Conservation (phyloP, 2,329 filamentous ascomycete genomes). For the Penicillium glabrum region DNA sequence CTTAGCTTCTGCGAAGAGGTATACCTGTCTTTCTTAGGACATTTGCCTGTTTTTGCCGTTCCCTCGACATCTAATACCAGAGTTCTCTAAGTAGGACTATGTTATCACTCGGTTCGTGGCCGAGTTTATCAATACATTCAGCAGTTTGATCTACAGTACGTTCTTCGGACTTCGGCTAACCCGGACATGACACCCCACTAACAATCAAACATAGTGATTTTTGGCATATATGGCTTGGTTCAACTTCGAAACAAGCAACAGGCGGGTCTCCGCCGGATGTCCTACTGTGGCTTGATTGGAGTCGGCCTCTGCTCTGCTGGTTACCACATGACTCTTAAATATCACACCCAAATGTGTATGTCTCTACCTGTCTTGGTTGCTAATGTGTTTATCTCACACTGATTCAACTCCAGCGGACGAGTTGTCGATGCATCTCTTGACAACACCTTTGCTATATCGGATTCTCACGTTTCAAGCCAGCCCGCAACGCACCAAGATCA, state of each 20-base stretch:
- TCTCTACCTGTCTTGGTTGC: background rate
- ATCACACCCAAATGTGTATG: constrained; percentile 35
- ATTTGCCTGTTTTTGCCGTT: background rate
- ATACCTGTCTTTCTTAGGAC: background rate
- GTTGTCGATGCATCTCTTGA: constrained; percentile 44
- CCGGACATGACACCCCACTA: background rate
- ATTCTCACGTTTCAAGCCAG: constrained; percentile 37
- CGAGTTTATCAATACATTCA: constrained; percentile 49
- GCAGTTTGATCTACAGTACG: constrained; percentile 40
- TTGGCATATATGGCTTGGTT: constrained; percentile 41
- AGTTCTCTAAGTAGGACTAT: constrained; percentile 32
- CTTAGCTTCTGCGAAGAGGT: constrained; percentile 33
- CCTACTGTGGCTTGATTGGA: constrained; percentile 41
- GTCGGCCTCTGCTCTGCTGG: constrained; percentile 30
- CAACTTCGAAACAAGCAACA: constrained; percentile 21
- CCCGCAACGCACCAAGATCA: constrained; percentile 21
- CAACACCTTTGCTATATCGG: constrained; percentile 44
- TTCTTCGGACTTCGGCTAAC: background rate
- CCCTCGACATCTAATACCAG: background rate
- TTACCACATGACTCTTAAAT: constrained; percentile 34
- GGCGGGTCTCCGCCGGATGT: constrained; percentile 30
- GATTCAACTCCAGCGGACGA: constrained; percentile 35
- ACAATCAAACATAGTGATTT: constrained; percentile 29
- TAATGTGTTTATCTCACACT: background rate
- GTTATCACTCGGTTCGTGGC: constrained; percentile 45